Percentiles rank a stretch among this genome's conserved stretches.
These are phyloP conservation scores for Rhynchosporium graminicola DNA, from an alignment of 2,329 filamentous ascomycete species.

Conservation along the genomic window DNA sequence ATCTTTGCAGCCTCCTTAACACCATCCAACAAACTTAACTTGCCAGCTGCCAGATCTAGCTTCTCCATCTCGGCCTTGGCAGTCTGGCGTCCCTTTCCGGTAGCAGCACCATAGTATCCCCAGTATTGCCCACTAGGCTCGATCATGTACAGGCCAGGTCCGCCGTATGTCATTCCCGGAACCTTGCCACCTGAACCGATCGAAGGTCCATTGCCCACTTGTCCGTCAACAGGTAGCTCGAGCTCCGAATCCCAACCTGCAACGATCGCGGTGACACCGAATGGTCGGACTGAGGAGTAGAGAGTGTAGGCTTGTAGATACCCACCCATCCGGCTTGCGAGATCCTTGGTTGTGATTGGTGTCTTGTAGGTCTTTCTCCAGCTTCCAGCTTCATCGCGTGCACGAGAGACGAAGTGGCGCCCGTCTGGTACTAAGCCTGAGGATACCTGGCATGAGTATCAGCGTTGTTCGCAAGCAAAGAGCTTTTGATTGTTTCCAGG, in stretches of 20 bases:
- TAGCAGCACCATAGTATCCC: constrained; percentile 98
- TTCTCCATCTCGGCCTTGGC: constrained; percentile 99
- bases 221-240: constrained; percentile 82
- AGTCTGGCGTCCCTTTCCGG: constrained; percentile 93
- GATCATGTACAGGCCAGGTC: constrained; percentile 97
- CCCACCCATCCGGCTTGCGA: constrained; percentile 89
- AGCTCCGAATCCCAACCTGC: constrained; percentile 91
- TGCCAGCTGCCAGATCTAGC: constrained; percentile 78
- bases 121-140: constrained; percentile 97
- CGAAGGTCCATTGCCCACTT: constrained; percentile 80
- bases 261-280: constrained; percentile 93
- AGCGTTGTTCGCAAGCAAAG: constrained; percentile 15
- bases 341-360: constrained; percentile 83
- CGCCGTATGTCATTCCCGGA: constrained; percentile 74
- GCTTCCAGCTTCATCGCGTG: constrained; percentile 86
- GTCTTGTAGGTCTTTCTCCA: constrained; percentile 96
- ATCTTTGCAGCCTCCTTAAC: constrained; percentile 97
- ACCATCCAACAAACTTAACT: constrained; percentile 77
- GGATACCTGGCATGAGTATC: constrained; percentile 67
- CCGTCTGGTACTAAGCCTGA: constrained; percentile 94
- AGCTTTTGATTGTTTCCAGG: not conserved
- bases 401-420: constrained; percentile 90
- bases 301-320: constrained; percentile 98
- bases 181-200: constrained; percentile 84
- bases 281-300: constrained; percentile 94